Base-by-base conservation (phyloP, 768 basidiomycete genomes). In the Pulveroboletus ravenelii region DNA sequence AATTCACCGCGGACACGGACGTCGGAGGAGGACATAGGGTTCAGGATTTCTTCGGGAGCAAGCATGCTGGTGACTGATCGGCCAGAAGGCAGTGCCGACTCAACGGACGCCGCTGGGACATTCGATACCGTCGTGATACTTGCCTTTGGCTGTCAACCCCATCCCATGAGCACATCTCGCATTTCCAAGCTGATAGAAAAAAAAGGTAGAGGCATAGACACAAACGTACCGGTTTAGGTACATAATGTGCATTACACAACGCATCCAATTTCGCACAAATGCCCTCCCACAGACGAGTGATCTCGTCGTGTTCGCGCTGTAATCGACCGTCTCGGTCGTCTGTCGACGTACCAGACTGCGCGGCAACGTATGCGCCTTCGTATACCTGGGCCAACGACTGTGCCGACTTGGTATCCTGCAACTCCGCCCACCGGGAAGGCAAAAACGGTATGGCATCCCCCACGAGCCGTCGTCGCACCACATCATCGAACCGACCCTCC, bases 311-410 rank as follows among this genome's bases (percentile, higher is more conserved):
- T 66, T 96, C 91, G 62, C 89, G 87, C 62, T 78, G 74, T 34
- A 97, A 74, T 66, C 90, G 93, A 17, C 87, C 92, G 57, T 98
- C 94, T 7, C 92, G 77, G 58, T 94, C 89, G 57, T 93, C 88
- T 1, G 70, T 72, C 13, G 71, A 64, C 3, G 72, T 67, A 6
- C 75, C 80, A 0, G 75, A 71, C 55, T 84, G 80, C 32, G 80
- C 79, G 6, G 85, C 82, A 35, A 84, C 75, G 67, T 87, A 99
- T 51, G 94, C 94, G 41, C 89, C 85, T 64, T 96, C 96, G 69
- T 98, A 98, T 36, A 99, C 89, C 71, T 98, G 89, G 13, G 93
- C 94, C 41, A 99, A 79, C 0, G 90, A 93, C 64, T 91, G 87
- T 5, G 81, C 75, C 8, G 90, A 93, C 64, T 94, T 89, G 4